These are phyloP conservation scores for Megacollybia marginata DNA, from an alignment of 768 basidiomycete genomes.

Conservation along the genomic window DNA sequence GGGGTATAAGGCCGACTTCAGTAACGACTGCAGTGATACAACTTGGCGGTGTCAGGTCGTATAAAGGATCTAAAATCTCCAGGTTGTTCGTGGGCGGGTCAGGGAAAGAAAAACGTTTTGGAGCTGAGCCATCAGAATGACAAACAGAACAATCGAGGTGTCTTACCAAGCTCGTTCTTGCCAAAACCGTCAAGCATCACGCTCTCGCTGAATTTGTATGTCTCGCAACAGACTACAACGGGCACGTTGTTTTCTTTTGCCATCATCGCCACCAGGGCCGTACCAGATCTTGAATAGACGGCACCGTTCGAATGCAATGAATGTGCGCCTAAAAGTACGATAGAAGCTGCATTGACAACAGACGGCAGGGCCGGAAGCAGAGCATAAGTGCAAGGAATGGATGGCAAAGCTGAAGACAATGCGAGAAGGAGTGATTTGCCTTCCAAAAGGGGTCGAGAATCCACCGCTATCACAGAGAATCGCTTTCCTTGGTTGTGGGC, in stretches of 20 bases:
- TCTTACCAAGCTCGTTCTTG: constrained; percentile 89
- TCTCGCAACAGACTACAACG: constrained; percentile 95
- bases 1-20: constrained; percentile 93
- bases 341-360: constrained; percentile 73
- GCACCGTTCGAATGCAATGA: constrained; percentile 93
- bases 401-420: constrained; percentile 49
- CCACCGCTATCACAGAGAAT: constrained; percentile 90
- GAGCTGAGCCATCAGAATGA: neutral
- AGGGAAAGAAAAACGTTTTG: constrained; percentile 8
- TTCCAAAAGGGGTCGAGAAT: constrained; percentile 92
- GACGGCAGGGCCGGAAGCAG: constrained; percentile 82
- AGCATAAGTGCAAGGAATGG: constrained; percentile 84
- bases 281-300: constrained; percentile 90
- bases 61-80: constrained; percentile 79
- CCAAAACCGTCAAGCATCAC: constrained; percentile 92
- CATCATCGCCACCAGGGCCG: constrained; percentile 95
- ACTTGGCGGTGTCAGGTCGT: constrained; percentile 88
- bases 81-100: constrained; percentile 40
- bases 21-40: constrained; percentile 96
- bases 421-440: constrained; percentile 74
- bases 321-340: constrained; percentile 87
- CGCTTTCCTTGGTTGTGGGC: constrained; percentile 67
- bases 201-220: constrained; percentile 94
- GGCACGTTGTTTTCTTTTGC: constrained; percentile 84
- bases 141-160: neutral